Conservation (phyloP, 352 stramenopile species). For the Paralagenidium karlingii region DNA sequence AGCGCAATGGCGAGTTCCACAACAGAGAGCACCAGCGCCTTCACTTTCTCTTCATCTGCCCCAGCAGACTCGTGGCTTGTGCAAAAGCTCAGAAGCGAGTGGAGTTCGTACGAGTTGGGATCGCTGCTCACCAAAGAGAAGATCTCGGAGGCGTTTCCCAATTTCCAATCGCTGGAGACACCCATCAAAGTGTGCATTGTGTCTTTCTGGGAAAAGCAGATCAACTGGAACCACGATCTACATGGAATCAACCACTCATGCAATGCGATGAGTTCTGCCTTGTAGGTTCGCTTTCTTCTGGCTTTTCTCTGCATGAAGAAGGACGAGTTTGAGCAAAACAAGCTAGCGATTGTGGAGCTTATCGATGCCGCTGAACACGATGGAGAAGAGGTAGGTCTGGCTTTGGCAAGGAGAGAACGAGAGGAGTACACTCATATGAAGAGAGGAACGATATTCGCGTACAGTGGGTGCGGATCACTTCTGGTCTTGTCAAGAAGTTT, state of each 20-base stretch:
- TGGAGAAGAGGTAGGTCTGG: constrained; percentile 27
- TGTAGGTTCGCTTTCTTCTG: constrained; percentile 40
- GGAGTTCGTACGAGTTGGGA: constrained; percentile 59
- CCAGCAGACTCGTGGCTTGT: constrained; percentile 43
- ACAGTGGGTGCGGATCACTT: constrained; percentile 50
- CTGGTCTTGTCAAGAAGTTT: constrained; percentile 57
- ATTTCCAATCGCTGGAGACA: constrained; percentile 46
- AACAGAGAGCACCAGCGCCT: too few species aligned
- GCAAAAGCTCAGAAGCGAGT: constrained; percentile 64
- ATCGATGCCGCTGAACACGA: constrained; percentile 41
- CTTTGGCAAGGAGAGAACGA: too few species aligned
- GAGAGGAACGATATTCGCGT: background rate
- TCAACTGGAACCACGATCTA: background rate
- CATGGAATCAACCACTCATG: background rate
- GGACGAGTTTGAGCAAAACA: constrained; percentile 34
- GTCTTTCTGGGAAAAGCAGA: too few species aligned
- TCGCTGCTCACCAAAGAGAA: constrained; percentile 40
- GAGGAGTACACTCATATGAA: background rate
- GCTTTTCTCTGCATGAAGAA: constrained; percentile 45
- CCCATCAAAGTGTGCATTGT: constrained; percentile 55
- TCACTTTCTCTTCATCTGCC: too few species aligned
- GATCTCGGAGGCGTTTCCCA: constrained; percentile 34
- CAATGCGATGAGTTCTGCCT: background rate
- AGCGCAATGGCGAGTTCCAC: too few species aligned
- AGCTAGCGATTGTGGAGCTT: constrained; percentile 31